Percentiles rank a stretch among this genome's conserved stretches.
These are phyloP conservation scores for Podospora conica DNA, from an alignment of 495 filamentous ascomycete genomes.

Conservation along the genomic window DNA sequence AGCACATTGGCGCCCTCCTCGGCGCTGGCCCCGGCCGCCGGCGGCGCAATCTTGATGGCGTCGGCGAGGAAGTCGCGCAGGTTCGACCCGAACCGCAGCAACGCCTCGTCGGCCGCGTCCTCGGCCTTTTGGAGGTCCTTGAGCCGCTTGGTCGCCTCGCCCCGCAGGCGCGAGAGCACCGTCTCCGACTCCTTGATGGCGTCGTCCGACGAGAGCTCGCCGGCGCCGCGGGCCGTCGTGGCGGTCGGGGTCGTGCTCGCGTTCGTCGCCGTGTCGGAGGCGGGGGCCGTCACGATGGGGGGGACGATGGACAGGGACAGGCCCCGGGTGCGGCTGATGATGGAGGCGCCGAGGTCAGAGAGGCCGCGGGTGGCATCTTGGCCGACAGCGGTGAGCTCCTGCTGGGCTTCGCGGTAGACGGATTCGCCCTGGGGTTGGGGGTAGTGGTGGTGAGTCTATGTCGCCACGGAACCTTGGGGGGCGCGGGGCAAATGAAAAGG, in stretches of 20 bases:
- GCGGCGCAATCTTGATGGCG: slow-evolving; percentile 81
- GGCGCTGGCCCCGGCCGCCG: slow-evolving; percentile 29
- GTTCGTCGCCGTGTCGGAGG: slow-evolving; percentile 4
- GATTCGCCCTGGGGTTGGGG: slow-evolving; percentile 59
- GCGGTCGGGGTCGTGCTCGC: slow-evolving; percentile 33
- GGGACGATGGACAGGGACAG: slow-evolving; percentile 56
- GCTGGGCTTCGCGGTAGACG: slow-evolving; percentile 74
- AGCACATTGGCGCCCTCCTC: slow-evolving; percentile 43
- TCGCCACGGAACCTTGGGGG: not conserved
- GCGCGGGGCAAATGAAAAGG: not conserved
- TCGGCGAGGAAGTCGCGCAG: slow-evolving; percentile 86
- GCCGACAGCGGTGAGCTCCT: slow-evolving; percentile 73
- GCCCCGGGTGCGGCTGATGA: slow-evolving; percentile 65
- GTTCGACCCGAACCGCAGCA: slow-evolving; percentile 87
- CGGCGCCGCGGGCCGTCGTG: slow-evolving; percentile 26
- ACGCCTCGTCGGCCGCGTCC: slow-evolving; percentile 94
- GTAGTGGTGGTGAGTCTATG: not conserved
- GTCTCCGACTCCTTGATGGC: slow-evolving; percentile 60
- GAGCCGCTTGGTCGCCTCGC: slow-evolving; percentile 75
- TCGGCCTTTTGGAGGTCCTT: slow-evolving; percentile 92
- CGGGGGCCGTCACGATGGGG: slow-evolving; percentile 4
- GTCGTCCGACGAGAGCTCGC: slow-evolving; percentile 42
- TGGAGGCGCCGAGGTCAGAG: slow-evolving; percentile 58
- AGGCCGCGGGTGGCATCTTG: slow-evolving; percentile 82
- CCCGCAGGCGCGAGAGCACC: slow-evolving; percentile 74